phyloP scores from a whole-genome alignment of 2,329 filamentous ascomycete species.

The Alternaria ventricosa region DNA sequence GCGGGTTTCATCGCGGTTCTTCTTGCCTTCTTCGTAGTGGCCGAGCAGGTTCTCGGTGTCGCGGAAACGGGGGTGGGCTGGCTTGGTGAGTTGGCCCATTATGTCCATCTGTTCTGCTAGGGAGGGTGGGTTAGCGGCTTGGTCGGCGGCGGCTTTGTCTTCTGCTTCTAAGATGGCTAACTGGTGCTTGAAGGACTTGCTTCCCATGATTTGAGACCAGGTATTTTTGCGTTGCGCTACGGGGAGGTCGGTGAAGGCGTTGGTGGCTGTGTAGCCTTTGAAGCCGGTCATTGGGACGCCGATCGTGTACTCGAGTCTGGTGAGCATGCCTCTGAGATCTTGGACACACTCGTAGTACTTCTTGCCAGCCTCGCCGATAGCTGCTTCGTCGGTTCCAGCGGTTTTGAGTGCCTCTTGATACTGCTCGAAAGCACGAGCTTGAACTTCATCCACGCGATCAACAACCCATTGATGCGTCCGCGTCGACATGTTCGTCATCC shows the following conservation, averaged over 20 bases:
- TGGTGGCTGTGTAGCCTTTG: conserved; percentile 13
- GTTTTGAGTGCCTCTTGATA: not conserved
- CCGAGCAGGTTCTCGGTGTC: conserved; percentile 17
- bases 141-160: not conserved
- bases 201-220: conserved; percentile 8
- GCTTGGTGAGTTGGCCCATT: conserved; percentile 8
- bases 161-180: conserved; percentile 7
- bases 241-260: conserved; percentile 3
- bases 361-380: conserved; percentile 15
- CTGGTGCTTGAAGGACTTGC: conserved; percentile 12
- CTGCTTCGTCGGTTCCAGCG: not conserved
- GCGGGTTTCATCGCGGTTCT: conserved; percentile 17
- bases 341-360: conserved; percentile 21
- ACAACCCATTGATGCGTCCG: conserved; percentile 26
- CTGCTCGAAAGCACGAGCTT: not conserved
- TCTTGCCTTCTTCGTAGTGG: conserved; percentile 19
- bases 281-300: conserved; percentile 26
- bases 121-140: not conserved
- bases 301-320: conserved; percentile 13
- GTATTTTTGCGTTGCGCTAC: not conserved
- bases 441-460: conserved; percentile 24
- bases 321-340: conserved; percentile 14
- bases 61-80: conserved; percentile 15
- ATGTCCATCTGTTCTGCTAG: not conserved
- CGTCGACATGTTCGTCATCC: conserved; percentile 13